These are phyloP conservation scores for Paralagenidium karlingii DNA, from an alignment of 352 stramenopile species.

Conservation along the genomic window DNA sequence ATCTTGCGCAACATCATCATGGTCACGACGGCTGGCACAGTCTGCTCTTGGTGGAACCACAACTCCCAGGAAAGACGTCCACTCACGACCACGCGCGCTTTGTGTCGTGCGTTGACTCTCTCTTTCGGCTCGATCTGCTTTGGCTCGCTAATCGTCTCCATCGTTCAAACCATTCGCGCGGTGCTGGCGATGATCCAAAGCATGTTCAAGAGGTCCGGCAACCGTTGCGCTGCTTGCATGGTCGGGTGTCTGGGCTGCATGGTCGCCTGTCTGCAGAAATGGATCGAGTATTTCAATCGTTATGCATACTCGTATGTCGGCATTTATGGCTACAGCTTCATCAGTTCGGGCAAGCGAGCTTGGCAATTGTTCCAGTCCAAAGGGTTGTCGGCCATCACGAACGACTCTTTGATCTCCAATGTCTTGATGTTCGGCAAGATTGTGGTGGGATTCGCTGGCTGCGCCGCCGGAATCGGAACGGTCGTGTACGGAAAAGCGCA, in stretches of 20 bases:
- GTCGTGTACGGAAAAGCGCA: constrained; percentile 21
- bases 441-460: constrained; percentile 37
- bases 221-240: constrained; percentile 64
- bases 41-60: constrained; percentile 84
- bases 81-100: constrained; percentile 67
- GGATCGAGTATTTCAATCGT: constrained; percentile 85
- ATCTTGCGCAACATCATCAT: constrained; percentile 85
- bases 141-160: constrained; percentile 81
- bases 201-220: constrained; percentile 43
- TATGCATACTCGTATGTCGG: constrained; percentile 83
- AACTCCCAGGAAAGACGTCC: constrained; percentile 30
- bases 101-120: constrained; percentile 69
- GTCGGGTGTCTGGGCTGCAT: constrained; percentile 59
- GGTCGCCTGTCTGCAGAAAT: constrained; percentile 69
- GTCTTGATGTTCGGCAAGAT: constrained; percentile 55
- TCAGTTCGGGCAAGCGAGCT: constrained; percentile 56
- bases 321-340: constrained; percentile 78
- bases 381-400: constrained; percentile 82
- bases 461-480: constrained; percentile 36
- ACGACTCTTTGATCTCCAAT: constrained; percentile 77
- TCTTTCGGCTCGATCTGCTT: constrained; percentile 90
- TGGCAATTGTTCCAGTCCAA: constrained; percentile 69
- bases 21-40: constrained; percentile 71
- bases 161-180: constrained; percentile 67
- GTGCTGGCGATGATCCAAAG: constrained; percentile 54